Base-by-base conservation (phyloP, 2,329 filamentous ascomycete genomes). In the Ceratocystis destructans region DNA sequence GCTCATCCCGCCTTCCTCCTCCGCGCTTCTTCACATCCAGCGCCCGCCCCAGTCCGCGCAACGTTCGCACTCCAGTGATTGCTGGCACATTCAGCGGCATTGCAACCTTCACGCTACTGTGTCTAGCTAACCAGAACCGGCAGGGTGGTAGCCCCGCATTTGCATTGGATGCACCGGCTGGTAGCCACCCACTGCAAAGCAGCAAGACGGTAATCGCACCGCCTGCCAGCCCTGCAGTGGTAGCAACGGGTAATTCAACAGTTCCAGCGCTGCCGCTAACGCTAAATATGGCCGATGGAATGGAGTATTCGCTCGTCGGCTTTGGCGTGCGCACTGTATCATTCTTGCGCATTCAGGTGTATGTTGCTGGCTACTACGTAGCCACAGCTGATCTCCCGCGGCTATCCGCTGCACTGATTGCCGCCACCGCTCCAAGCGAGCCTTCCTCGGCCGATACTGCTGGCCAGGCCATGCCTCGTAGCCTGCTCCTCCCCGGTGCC, bases 311-410 rank as follows among this genome's bases (percentile, higher is more conserved):
- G 25, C 81, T 97, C 0, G 82, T 97, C 5, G 94, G 94, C 0
- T 78, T 96, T 4, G 94, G 94, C 20, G 87, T 95, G 69, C 84
- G 94, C 66, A 91, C 88, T 0, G 94, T 99, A 41, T 95, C 89
- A 28, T 96, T 97, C 75, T 78, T 97, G 57, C 79, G 84, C 62
- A 90, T 99, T 57, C 87, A 96, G 74, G 94, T 99, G 64, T 99
- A 99, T 77, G 88, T 97, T 20, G 88, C 96, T 0, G 94, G 93
- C 17, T 84, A 95, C 71, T 99, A 99, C 77, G 82, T 97, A 31
- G 89, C 91, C 31, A 93, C 87, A 0, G 79, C 86, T 46, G 91
- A 96, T 72, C 85, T 99, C 68, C 85, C 87, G 3, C 80, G 82
- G n/a, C 80, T 99, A 50, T 93, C 97, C 76, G 80, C 83, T 70